Percentiles rank a stretch among this genome's conserved stretches.
Evolutionary conservation across 139 green algal genomes (phyloP).

Genomic region (Pycnococcus provasolii): DNA sequence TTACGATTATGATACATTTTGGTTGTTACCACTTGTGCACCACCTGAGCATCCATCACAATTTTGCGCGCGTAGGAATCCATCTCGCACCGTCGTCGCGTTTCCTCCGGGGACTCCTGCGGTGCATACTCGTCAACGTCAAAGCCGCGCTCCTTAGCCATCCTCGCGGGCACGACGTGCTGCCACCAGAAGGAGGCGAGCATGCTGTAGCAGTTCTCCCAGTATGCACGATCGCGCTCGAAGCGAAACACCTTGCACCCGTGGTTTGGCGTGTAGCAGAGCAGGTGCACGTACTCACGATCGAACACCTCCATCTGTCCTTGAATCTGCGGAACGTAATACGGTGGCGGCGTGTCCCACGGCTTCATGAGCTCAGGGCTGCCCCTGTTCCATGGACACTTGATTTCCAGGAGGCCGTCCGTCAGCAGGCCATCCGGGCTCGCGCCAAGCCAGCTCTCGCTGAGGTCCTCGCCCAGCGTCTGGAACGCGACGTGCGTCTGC

Average conservation of each 20-base stretch:
- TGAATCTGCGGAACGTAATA: constrained; percentile 66
- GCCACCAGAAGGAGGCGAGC: constrained; percentile 65
- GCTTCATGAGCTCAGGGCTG: constrained; percentile 30
- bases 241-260: constrained; percentile 45
- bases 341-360: constrained; percentile 34
- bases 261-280: constrained; percentile 49
- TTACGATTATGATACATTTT: too few species aligned
- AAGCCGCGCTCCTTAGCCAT: neutral
- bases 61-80: too few species aligned
- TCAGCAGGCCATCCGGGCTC: constrained; percentile 52
- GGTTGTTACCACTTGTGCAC: too few species aligned
- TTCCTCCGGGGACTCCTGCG: too few species aligned
- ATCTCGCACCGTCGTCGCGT: too few species aligned
- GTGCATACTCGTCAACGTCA: too few species aligned
- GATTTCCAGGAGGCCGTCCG: constrained; percentile 50
- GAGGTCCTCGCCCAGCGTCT: constrained; percentile 30
- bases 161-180: constrained; percentile 42
- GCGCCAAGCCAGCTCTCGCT: constrained; percentile 52
- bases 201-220: constrained; percentile 47
- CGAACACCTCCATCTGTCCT: constrained; percentile 59
- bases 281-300: constrained; percentile 50
- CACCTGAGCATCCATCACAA: too few species aligned
- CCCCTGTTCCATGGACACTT: constrained; percentile 62
- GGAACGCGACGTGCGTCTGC: constrained; percentile 11
- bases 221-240: constrained; percentile 51